Evolutionary conservation across 2,329 filamentous ascomycete species (phyloP).

Genomic region (Diplodia corticola): DNA sequence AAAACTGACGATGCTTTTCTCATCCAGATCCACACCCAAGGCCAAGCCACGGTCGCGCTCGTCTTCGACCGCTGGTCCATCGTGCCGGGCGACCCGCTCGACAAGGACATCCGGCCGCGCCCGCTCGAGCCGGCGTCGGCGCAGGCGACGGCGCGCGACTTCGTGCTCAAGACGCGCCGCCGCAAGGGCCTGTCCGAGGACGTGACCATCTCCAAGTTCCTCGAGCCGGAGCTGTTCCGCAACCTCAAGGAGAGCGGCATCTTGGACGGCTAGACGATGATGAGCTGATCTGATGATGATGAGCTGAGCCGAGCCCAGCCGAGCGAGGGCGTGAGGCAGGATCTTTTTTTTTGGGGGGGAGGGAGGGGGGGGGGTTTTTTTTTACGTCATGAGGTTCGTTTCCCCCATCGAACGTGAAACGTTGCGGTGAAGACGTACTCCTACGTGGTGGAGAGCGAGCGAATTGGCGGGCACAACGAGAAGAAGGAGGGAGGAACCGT

Average conservation of each 20-base stretch:
- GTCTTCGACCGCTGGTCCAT: constrained; percentile 97
- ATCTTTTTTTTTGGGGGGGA: too few species aligned
- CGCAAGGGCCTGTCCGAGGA: constrained; percentile 95
- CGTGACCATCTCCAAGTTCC: constrained; percentile 91
- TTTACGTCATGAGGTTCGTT: too few species aligned
- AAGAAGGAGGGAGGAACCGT: background rate
- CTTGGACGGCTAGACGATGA: constrained; percentile 61
- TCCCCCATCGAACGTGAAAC: too few species aligned
- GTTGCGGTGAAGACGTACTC: too few species aligned
- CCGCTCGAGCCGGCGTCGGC: constrained; percentile 85
- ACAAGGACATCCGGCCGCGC: constrained; percentile 77
- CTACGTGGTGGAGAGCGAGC: background rate
- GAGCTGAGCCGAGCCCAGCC: background rate
- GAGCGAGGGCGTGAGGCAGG: too few species aligned
- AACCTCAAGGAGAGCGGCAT: constrained; percentile 86
- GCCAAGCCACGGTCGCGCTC: constrained; percentile 83
- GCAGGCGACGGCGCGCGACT: constrained; percentile 89
- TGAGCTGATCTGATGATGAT: background rate
- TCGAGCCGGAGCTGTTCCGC: constrained; percentile 91
- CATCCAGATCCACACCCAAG: constrained; percentile 79
- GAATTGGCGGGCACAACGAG: too few species aligned
- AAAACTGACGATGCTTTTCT: background rate
- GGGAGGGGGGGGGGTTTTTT: too few species aligned
- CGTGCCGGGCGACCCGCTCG: constrained; percentile 91
- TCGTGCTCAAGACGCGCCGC: constrained; percentile 91